A percentile compares a stretch with the other conserved stretches of the same genome.
These are phyloP conservation scores for Perkinsus chesapeaki DNA, from an alignment of 169 alveolate species.

Conservation along the genomic window DNA sequence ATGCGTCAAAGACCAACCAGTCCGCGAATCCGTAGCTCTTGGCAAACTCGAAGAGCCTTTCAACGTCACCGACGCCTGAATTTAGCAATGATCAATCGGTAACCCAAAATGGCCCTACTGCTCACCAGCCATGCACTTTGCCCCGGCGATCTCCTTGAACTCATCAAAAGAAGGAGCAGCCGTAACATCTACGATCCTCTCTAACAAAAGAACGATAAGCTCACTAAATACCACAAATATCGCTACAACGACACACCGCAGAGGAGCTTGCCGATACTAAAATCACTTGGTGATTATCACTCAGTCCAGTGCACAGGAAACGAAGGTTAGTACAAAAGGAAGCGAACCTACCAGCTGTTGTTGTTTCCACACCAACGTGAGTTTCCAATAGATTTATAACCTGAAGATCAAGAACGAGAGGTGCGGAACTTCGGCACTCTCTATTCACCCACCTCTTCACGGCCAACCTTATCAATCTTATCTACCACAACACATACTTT, in stretches of 20 bases:
- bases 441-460: not conserved
- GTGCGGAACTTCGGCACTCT: too few species aligned
- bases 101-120: not conserved
- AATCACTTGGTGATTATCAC: too few species aligned
- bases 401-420: too few species aligned
- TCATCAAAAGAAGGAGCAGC: not conserved
- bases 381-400: too few species aligned
- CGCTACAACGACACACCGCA: too few species aligned
- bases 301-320: too few species aligned
- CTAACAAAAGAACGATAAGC: too few species aligned
- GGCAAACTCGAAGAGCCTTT: constrained; percentile 5
- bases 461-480: constrained; percentile 13
- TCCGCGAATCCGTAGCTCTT: constrained; percentile 9
- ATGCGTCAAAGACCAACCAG: constrained; percentile 19
- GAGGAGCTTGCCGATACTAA: too few species aligned
- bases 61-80: not conserved
- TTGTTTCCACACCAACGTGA: too few species aligned
- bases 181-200: not conserved
- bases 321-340: too few species aligned
- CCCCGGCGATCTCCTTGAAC: constrained; percentile 2
- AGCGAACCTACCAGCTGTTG: too few species aligned
- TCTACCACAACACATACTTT: constrained; percentile 7
- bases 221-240: too few species aligned
- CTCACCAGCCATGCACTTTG: not conserved
- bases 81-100: not conserved